Percentiles rank a stretch among this genome's conserved stretches.
Conservation (phyloP, 208 protist species). For the Acanthamoeba sp. region DNA sequence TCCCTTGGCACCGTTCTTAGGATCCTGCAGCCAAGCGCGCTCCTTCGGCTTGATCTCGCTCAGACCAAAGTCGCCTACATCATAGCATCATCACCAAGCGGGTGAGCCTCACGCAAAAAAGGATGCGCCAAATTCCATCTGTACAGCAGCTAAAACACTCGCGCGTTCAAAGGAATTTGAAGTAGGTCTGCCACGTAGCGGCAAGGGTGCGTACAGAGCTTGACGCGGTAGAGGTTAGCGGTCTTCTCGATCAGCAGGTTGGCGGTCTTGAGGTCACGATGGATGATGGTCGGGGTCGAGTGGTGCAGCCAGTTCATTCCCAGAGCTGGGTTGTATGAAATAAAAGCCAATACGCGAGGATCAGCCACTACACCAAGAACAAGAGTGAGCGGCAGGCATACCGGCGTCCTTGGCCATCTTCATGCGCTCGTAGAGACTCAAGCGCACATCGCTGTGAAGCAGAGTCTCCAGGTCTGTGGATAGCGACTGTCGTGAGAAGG, state of each 20-base stretch:
- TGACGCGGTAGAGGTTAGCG: conserved; percentile 3
- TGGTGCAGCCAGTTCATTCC: conserved; percentile 83
- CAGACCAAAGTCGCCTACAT: background rate
- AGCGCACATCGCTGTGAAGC: background rate
- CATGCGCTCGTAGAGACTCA: conserved; percentile 41
- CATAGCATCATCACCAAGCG: background rate
- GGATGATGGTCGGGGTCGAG: conserved; percentile 82
- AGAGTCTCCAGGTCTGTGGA: background rate
- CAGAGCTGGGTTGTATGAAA: conserved; percentile 66
- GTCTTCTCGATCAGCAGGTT: conserved; percentile 46
- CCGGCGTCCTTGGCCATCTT: conserved; percentile 76
- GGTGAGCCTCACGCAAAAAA: too few relatives aligned
- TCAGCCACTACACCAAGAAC: background rate
- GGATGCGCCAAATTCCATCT: too few relatives aligned
- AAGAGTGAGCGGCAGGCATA: background rate
- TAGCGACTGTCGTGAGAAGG: background rate
- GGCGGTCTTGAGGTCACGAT: conserved; percentile 82
- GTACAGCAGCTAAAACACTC: background rate
- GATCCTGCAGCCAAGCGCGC: conserved; percentile 77
- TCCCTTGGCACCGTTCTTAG: conserved; percentile 82
- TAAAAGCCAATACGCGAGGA: background rate
- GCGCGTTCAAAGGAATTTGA: background rate
- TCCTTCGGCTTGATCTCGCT: conserved; percentile 82
- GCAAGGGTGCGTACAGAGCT: conserved; percentile 1
- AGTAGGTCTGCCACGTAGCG: background rate